phyloP scores from a whole-genome alignment of 805 yeast genomes.

The Candida rishiriensis region DNA sequence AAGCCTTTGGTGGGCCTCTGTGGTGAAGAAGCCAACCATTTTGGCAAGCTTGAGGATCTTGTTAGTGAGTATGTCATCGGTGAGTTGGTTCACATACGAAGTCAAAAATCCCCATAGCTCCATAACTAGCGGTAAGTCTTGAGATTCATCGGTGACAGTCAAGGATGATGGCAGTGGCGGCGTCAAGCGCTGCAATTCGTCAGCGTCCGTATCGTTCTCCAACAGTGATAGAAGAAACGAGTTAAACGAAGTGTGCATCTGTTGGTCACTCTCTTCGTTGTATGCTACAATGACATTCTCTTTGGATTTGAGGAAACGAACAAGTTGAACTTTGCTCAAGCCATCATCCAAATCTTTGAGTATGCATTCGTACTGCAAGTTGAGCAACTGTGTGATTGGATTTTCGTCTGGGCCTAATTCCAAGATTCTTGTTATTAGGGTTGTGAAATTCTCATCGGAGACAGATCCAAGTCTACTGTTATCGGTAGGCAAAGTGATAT shows the following conservation, averaged over 20 bases:
- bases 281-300: constrained; percentile 36
- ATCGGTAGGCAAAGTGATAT: constrained; percentile 16
- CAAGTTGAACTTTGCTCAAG: constrained; percentile 36
- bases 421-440: constrained; percentile 47
- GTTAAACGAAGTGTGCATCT: constrained; percentile 24
- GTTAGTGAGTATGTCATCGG: constrained; percentile 29
- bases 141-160: constrained; percentile 14
- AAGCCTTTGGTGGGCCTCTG: constrained; percentile 36
- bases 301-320: constrained; percentile 36
- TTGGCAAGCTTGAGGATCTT: constrained; percentile 50
- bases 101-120: constrained; percentile 56
- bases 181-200: too few relatives aligned
- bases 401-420: constrained; percentile 60
- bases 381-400: constrained; percentile 63
- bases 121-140: constrained; percentile 49
- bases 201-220: constrained; percentile 22
- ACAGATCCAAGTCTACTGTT: constrained; percentile 5
- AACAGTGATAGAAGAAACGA: constrained; percentile 15
- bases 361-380: constrained; percentile 41
- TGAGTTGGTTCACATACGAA: constrained; percentile 33
- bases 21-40: constrained; percentile 49
- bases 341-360: constrained; percentile 35
- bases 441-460: constrained; percentile 29
- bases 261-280: constrained; percentile 13
- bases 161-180: constrained; percentile 24